Conservation (phyloP, 1,284 basidiomycete species). For the Ustilago loliicola region DNA sequence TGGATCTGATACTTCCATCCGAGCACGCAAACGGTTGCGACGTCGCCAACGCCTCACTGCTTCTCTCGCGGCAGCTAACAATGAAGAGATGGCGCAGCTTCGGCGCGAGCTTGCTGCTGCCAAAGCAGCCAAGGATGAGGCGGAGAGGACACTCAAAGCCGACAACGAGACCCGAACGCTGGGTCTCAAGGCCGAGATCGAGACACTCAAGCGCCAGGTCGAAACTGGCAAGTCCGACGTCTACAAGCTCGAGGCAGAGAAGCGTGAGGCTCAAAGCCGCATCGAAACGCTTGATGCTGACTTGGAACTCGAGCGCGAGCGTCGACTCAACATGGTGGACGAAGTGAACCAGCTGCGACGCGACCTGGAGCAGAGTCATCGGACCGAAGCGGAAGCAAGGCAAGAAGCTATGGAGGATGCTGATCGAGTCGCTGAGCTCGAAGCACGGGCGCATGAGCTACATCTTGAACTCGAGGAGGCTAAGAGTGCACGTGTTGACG, state of each 20-base stretch:
- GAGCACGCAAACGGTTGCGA: slow-evolving; percentile 30
- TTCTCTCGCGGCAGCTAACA: slow-evolving; percentile 30
- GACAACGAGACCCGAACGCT: slow-evolving; percentile 21
- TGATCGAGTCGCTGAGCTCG: slow-evolving; percentile 59
- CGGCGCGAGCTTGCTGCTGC: slow-evolving; percentile 28
- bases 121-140: slow-evolving; percentile 33
- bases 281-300: slow-evolving; percentile 45
- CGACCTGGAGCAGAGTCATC: slow-evolving; percentile 56
- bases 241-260: slow-evolving; percentile 25
- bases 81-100: slow-evolving; percentile 27
- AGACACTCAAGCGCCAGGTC: slow-evolving; percentile 31
- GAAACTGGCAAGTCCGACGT: slow-evolving; percentile 33
- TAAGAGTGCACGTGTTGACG: slow-evolving; percentile 56
- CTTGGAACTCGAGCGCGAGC: slow-evolving; percentile 55
- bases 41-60: slow-evolving; percentile 34
- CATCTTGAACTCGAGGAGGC: slow-evolving; percentile 64
- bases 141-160: slow-evolving; percentile 25
- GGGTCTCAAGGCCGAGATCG: slow-evolving; percentile 36
- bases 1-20: slow-evolving; percentile 49
- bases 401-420: slow-evolving; percentile 58
- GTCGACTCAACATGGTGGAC: slow-evolving; percentile 63
- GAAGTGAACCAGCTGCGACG: slow-evolving; percentile 59
- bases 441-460: slow-evolving; percentile 54
- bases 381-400: slow-evolving; percentile 46
- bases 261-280: slow-evolving; percentile 15